Percentiles rank a stretch among this genome's conserved stretches.
These are phyloP conservation scores for Crinitomyces ghanaensis DNA, from an alignment of 805 yeast species.

Conservation along the genomic window DNA sequence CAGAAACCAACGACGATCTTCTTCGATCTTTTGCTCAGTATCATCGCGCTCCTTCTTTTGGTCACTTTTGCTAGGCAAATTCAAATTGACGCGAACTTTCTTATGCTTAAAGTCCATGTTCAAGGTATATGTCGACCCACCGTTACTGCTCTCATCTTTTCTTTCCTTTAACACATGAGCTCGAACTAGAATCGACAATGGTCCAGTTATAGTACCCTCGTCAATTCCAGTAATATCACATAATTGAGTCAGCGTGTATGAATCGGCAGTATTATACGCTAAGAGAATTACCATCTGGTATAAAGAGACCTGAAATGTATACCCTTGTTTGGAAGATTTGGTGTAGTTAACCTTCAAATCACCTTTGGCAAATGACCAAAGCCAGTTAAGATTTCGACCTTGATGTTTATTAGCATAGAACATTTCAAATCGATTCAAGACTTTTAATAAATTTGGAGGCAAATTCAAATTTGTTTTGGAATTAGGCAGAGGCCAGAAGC, in stretches of 20 bases:
- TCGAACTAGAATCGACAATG: slow-evolving; percentile 68
- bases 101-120: slow-evolving; percentile 77
- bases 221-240: slow-evolving; percentile 58
- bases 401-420: slow-evolving; percentile 65
- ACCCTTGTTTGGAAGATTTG: slow-evolving; percentile 52
- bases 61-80: slow-evolving; percentile 44
- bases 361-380: slow-evolving; percentile 89
- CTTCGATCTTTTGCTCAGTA: slow-evolving; percentile 69
- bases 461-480: slow-evolving; percentile 40
- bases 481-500: slow-evolving; percentile 72
- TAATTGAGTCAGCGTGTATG: slow-evolving; percentile 50
- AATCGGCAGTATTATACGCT: slow-evolving; percentile 64
- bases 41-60: slow-evolving; percentile 60
- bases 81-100: slow-evolving; percentile 71
- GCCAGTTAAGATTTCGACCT: slow-evolving; percentile 88
- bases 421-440: slow-evolving; percentile 55
- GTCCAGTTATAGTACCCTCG: slow-evolving; percentile 54
- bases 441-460: slow-evolving; percentile 54
- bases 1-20: slow-evolving; percentile 72
- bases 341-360: slow-evolving; percentile 81
- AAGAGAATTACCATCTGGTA: slow-evolving; percentile 79
- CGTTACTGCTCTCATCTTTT: slow-evolving; percentile 42
- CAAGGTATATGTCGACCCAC: slow-evolving; percentile 52
- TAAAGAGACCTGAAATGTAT: slow-evolving; percentile 61
- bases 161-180: slow-evolving; percentile 59